Percentiles rank a stretch among this genome's conserved stretches.
phyloP scores from a whole-genome alignment of 2,329 filamentous ascomycete species.

The Fusarium veterinarium region DNA sequence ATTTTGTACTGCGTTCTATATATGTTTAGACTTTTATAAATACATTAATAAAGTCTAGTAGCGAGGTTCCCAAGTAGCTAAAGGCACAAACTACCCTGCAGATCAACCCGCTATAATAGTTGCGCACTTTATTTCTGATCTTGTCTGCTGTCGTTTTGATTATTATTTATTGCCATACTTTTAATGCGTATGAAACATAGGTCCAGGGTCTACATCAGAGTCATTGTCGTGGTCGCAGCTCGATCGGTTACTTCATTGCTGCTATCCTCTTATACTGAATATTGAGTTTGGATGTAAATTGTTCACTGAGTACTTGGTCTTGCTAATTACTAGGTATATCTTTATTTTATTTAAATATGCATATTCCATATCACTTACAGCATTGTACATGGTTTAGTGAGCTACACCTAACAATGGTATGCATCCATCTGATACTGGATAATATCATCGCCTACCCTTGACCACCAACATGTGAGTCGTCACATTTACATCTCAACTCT shows the following conservation, averaged over 20 bases:
- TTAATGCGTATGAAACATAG: not conserved
- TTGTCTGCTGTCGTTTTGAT: accelerated
- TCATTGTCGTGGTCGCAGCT: not conserved
- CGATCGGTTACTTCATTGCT: accelerated
- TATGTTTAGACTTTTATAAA: too few species aligned
- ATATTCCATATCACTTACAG: accelerated
- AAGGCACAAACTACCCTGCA: accelerated
- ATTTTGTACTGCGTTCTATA: too few species aligned
- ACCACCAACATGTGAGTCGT: not conserved
- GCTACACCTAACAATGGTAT: accelerated
- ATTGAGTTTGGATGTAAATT: too few species aligned
- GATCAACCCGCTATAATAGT: not conserved
- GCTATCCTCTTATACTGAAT: too few species aligned
- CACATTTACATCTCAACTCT: too few species aligned
- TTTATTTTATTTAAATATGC: too few species aligned
- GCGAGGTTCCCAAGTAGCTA: accelerated
- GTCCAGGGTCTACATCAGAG: too few species aligned
- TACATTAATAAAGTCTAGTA: too few species aligned
- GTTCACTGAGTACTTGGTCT: too few species aligned
- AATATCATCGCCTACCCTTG: not conserved
- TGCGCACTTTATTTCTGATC: not conserved
- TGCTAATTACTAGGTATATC: too few species aligned
- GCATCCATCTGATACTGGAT: not conserved
- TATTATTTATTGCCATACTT: not conserved
- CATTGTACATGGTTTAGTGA: accelerated